Evolutionary conservation across 768 basidiomycete species (phyloP).

Genomic region (Amanita pseudoporphyria): DNA sequence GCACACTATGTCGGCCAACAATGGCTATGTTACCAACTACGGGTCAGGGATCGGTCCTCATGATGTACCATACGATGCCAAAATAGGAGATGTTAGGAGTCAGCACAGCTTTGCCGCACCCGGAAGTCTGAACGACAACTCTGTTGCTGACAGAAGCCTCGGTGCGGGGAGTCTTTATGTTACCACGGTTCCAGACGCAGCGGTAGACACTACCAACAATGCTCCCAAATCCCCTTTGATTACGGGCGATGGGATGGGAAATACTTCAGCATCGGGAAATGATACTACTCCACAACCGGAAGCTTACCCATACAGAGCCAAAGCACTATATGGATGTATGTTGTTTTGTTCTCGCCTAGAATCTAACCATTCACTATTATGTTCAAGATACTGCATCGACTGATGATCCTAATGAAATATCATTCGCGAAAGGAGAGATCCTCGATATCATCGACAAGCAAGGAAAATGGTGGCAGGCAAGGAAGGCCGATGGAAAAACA

Average conservation of each 20-base stretch:
- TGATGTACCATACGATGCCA: conserved; percentile 50
- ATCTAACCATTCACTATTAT: conserved; percentile 14
- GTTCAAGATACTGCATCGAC: conserved; percentile 78
- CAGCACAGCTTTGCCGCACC: conserved; percentile 45
- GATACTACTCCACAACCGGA: conserved; percentile 26
- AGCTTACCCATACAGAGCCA: conserved; percentile 63
- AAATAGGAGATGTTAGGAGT: conserved; percentile 39
- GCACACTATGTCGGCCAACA: conserved; percentile 52
- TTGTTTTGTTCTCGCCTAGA: conserved; percentile 12
- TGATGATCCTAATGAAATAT: conserved; percentile 95
- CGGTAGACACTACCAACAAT: conserved; percentile 33
- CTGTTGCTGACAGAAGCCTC: conserved; percentile 26
- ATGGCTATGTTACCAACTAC: conserved; percentile 57
- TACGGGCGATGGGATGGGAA: conserved; percentile 56
- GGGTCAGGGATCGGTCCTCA: conserved; percentile 59
- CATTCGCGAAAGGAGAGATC: conserved; percentile 86
- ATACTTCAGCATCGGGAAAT: conserved; percentile 17
- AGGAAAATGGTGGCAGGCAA: conserved; percentile 91
- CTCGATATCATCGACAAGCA: conserved; percentile 90
- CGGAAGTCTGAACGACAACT: conserved; percentile 31
- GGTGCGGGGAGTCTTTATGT: conserved; percentile 31
- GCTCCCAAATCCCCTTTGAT: conserved; percentile 60
- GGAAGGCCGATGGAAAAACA: conserved; percentile 60
- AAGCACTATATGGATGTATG: conserved; percentile 86
- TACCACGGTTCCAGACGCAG: conserved; percentile 36